phyloP scores from a whole-genome alignment of 1,284 basidiomycete genomes.

The Sanghuangporus sanghuang region DNA sequence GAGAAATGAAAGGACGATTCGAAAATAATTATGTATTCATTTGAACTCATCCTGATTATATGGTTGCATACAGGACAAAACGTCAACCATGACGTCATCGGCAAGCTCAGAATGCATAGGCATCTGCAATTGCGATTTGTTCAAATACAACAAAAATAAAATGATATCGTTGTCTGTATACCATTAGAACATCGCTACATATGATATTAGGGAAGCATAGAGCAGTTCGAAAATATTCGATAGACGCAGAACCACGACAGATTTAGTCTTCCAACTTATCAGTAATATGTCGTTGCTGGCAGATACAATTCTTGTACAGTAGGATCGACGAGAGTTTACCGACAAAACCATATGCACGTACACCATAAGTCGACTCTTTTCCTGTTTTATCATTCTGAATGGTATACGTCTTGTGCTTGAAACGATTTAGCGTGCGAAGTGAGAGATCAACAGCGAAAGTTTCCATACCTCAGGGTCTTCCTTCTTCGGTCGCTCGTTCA shows the following conservation, averaged over 20 bases:
- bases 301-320: background rate
- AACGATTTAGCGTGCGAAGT: no score
- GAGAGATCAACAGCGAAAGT: no score
- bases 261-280: slow-evolving; percentile 9
- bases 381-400: slow-evolving; percentile 15
- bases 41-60: no score
- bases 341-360: background rate
- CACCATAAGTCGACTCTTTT: slow-evolving; percentile 16
- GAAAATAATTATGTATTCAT: no score
- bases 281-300: slow-evolving; percentile 4
- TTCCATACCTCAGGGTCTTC: slow-evolving; percentile 9
- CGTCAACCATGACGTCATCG: no score
- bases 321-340: background rate
- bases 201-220: background rate
- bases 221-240: background rate
- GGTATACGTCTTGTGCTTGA: slow-evolving; percentile 16
- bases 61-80: no score
- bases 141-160: no score
- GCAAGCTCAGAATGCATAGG: no score
- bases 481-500: slow-evolving; percentile 12
- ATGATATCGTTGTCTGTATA: no score
- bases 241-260: background rate
- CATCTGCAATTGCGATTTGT: no score
- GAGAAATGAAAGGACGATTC: no score
- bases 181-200: no score